Conservation (phyloP, 306 rosid species). For the Rosa rugosa region DNA sequence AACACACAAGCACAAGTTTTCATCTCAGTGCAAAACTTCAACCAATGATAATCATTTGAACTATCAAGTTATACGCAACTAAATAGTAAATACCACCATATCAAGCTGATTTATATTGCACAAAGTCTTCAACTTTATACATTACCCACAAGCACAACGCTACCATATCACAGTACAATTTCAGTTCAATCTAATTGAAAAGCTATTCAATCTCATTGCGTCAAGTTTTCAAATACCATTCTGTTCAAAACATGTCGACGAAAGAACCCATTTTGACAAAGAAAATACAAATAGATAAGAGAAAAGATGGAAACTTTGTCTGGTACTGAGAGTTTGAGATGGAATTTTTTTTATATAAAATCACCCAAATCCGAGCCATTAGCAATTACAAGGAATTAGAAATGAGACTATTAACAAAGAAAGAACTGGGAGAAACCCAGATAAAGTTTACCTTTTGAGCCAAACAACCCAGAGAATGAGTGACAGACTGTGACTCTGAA, state of each 20-base stretch:
- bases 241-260: background rate
- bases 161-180: background rate
- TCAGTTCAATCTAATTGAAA: background rate
- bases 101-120: background rate
- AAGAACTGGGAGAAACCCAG: background rate
- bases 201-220: background rate
- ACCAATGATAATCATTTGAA: background rate
- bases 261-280: background rate
- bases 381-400: background rate
- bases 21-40: no score
- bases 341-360: background rate
- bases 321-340: background rate
- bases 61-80: background rate
- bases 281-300: background rate
- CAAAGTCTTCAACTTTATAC: background rate
- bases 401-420: background rate
- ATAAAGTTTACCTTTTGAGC: background rate
- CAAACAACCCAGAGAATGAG: background rate
- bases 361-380: background rate
- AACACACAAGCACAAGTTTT: background rate
- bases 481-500: background rate
- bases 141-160: background rate
- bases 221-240: conserved; percentile 32
- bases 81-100: background rate
- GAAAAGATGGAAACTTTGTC: background rate